Evolutionary conservation across 2,329 filamentous ascomycete genomes (phyloP).

Genomic region (Elsinoe necatrix): DNA sequence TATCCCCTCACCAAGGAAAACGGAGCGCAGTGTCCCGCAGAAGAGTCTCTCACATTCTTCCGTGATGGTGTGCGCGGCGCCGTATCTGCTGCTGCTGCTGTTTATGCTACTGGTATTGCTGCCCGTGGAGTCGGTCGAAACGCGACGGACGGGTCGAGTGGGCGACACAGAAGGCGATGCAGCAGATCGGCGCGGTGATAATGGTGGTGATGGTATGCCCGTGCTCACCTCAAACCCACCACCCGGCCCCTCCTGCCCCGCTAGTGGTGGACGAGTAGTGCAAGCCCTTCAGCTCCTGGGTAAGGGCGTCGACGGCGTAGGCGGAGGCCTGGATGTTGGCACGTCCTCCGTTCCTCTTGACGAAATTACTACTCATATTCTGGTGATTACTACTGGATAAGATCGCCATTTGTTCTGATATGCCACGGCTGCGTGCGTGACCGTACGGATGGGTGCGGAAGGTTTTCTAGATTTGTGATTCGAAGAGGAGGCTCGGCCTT

Average conservation of each 20-base stretch:
- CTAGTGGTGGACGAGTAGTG: constrained; percentile 80
- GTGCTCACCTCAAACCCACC: constrained; percentile 91
- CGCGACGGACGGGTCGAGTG: constrained; percentile 6
- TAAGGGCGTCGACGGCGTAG: constrained; percentile 68
- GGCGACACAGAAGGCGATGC: constrained; percentile 17
- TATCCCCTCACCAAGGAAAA: constrained; percentile 94
- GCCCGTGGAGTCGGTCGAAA: constrained; percentile 9
- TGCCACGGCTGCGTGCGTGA: constrained; percentile 39
- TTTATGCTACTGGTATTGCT: constrained; percentile 31
- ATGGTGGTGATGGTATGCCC: constrained; percentile 74
- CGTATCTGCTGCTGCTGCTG: constrained; percentile 50
- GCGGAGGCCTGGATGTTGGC: constrained; percentile 82
- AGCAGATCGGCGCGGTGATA: constrained; percentile 58
- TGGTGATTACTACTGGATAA: constrained; percentile 63
- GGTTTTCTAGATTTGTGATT: background rate
- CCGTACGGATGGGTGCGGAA: constrained; percentile 16
- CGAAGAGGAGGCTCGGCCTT: background rate
- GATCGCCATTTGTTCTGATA: constrained; percentile 54
- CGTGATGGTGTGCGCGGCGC: constrained; percentile 93
- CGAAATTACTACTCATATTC: constrained; percentile 57
- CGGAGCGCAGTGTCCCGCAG: constrained; percentile 87
- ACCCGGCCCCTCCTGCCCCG: constrained; percentile 76
- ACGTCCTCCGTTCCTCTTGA: constrained; percentile 47
- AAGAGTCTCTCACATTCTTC: constrained; percentile 99
- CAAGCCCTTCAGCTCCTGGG: constrained; percentile 67